phyloP scores from a whole-genome alignment of 1,284 basidiomycete species.

The Rhodotorula mucilaginosa region DNA sequence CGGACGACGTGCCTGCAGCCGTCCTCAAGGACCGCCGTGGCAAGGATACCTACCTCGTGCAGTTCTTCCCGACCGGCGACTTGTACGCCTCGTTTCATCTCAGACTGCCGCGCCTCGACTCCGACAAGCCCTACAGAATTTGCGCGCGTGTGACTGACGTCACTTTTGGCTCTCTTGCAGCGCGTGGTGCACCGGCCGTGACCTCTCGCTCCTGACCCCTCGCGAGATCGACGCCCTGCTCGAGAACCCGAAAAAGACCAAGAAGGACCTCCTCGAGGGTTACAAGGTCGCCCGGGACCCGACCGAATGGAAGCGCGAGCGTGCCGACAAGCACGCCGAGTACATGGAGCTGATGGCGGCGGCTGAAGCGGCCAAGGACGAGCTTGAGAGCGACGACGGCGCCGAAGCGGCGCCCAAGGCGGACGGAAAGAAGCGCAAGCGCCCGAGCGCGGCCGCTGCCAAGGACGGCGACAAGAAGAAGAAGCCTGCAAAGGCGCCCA shows the following conservation, averaged over 20 bases:
- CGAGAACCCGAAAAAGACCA: slow-evolving; percentile 61
- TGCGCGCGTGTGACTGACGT: background rate
- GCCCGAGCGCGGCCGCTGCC: slow-evolving; percentile 29
- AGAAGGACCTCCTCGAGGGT: slow-evolving; percentile 73
- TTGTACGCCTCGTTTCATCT: slow-evolving; percentile 61
- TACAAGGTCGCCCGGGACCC: slow-evolving; percentile 84
- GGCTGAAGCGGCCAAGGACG: slow-evolving; percentile 62
- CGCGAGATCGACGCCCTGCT: slow-evolving; percentile 84
- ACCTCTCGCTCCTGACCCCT: slow-evolving; percentile 71
- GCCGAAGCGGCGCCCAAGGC: slow-evolving; percentile 52
- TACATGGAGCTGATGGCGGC: slow-evolving; percentile 50
- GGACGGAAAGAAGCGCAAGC: slow-evolving; percentile 58
- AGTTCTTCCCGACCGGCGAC: slow-evolving; percentile 87
- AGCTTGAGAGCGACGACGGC: slow-evolving; percentile 63
- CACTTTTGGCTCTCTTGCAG: slow-evolving; percentile 52
- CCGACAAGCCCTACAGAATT: background rate
- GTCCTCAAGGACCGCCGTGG: slow-evolving; percentile 68
- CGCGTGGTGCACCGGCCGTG: slow-evolving; percentile 78
- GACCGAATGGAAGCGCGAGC: slow-evolving; percentile 63
- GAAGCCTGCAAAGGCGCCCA: slow-evolving; percentile 22
- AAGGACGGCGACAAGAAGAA: slow-evolving; percentile 44
- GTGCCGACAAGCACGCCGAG: slow-evolving; percentile 55
- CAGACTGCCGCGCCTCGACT: no score
- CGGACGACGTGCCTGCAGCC: slow-evolving; percentile 56
- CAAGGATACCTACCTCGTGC: slow-evolving; percentile 67